Evolutionary conservation across 176 grass and related monocot species (phyloP).

Genomic region (Ampelocalamus luodianensis): DNA sequence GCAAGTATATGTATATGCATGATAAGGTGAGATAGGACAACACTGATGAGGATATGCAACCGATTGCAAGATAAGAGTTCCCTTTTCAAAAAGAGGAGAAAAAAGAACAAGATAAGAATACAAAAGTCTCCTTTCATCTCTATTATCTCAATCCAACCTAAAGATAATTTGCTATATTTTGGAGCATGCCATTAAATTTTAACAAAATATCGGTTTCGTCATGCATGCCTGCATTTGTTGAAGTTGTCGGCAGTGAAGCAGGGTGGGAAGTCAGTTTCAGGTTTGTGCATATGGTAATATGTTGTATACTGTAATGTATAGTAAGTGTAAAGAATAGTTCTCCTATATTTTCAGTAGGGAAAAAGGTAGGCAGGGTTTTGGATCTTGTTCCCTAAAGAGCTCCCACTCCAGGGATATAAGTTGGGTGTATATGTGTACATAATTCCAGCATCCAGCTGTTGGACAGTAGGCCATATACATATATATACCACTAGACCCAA

Average conservation of each 20-base stretch:
- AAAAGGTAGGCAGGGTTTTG: background rate
- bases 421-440: background rate
- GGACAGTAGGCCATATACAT: background rate
- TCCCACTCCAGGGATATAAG: background rate
- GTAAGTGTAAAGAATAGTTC: constrained; percentile 3
- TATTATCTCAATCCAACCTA: constrained; percentile 12
- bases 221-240: background rate
- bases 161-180: constrained; percentile 7
- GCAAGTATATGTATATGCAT: constrained; percentile 25
- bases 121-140: constrained; percentile 5
- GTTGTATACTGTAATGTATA: background rate
- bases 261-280: background rate
- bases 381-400: constrained; percentile 3
- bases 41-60: constrained; percentile 44
- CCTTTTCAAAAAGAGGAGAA: constrained; percentile 37
- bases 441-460: background rate
- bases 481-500: background rate
- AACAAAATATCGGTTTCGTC: background rate
- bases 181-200: background rate
- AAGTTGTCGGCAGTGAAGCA: background rate
- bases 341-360: background rate
- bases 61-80: constrained; percentile 45
- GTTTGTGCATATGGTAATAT: constrained; percentile 1
- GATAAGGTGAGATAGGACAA: constrained; percentile 46
- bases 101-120: constrained; percentile 42